Conservation (phyloP, 106 monocot species). For the Allium cepa region DNA sequence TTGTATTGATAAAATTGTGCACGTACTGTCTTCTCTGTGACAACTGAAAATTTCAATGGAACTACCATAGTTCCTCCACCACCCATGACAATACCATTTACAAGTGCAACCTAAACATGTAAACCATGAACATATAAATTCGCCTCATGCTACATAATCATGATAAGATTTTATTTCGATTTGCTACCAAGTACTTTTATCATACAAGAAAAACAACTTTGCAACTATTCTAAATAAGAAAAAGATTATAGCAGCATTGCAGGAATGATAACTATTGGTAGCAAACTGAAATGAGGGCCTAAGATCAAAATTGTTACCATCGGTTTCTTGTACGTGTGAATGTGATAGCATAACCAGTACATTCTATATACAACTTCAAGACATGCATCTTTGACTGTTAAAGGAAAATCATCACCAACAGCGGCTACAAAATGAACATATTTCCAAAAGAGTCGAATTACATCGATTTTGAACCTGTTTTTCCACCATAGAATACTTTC, state of each 20-base stretch:
- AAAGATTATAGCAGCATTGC: too few species aligned
- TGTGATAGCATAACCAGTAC: slow-evolving; percentile 96
- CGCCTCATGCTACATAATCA: not conserved
- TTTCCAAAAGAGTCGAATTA: too few species aligned
- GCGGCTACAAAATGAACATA: too few species aligned
- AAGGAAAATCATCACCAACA: not conserved
- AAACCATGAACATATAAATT: not conserved
- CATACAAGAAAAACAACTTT: too few species aligned
- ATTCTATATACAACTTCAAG: slow-evolving; percentile 93
- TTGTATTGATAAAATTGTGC: not conserved
- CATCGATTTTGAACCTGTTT: slow-evolving; percentile 28
- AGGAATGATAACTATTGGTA: too few species aligned
- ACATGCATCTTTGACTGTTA: slow-evolving; percentile 44
- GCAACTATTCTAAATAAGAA: too few species aligned
- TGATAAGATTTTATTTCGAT: not conserved
- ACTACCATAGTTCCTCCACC: slow-evolving; percentile 73
- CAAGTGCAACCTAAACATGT: slow-evolving; percentile 59
- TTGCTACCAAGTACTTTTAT: too few species aligned
- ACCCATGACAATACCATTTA: slow-evolving; percentile 83
- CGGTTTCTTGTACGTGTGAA: slow-evolving; percentile 83
- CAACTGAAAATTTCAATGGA: slow-evolving; percentile 72
- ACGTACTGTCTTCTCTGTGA: slow-evolving; percentile 85
- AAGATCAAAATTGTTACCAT: slow-evolving; percentile 30
- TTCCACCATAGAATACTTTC: slow-evolving; percentile 84
- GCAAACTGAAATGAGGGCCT: too few species aligned